phyloP scores from a whole-genome alignment of 768 basidiomycete species.

The Collybiopsis confluens region DNA sequence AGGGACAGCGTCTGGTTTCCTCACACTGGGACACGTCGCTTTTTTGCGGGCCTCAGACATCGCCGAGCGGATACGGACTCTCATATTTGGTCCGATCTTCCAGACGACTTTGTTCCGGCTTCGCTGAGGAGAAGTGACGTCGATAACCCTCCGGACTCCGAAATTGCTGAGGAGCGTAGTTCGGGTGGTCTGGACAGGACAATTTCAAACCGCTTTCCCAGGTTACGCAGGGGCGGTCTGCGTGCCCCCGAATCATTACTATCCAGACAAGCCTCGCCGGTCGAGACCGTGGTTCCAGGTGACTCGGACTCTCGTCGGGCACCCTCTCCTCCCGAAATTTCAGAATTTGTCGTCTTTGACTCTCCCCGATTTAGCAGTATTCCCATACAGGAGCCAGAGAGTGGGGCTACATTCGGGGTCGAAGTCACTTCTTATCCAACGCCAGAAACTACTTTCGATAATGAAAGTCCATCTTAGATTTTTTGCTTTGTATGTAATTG shows the following conservation, averaged over 20 bases:
- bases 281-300: conserved; percentile 3
- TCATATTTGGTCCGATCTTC: conserved; percentile 20
- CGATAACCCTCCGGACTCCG: neutral
- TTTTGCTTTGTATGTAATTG: neutral
- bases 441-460: conserved; percentile 38
- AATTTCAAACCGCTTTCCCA: conserved; percentile 25
- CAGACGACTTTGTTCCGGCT: conserved; percentile 8
- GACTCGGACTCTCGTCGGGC: neutral
- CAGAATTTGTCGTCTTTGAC: neutral
- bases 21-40: conserved; percentile 38
- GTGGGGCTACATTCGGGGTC: conserved; percentile 8
- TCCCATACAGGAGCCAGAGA: conserved; percentile 8
- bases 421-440: conserved; percentile 43
- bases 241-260: conserved; percentile 61
- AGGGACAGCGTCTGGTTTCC: conserved; percentile 11
- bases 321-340: conserved; percentile 9
- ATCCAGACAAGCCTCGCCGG: conserved; percentile 40
- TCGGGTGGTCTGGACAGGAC: no score
- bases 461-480: conserved; percentile 23
- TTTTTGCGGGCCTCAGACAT: conserved; percentile 45
- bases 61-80: conserved; percentile 31
- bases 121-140: neutral
- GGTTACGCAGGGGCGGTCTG: conserved; percentile 64
- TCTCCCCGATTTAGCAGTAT: neutral
- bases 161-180: no score